Base-by-base conservation (phyloP, 2,329 filamentous ascomycete species). In the Proliferodiscus dingleyae region DNA sequence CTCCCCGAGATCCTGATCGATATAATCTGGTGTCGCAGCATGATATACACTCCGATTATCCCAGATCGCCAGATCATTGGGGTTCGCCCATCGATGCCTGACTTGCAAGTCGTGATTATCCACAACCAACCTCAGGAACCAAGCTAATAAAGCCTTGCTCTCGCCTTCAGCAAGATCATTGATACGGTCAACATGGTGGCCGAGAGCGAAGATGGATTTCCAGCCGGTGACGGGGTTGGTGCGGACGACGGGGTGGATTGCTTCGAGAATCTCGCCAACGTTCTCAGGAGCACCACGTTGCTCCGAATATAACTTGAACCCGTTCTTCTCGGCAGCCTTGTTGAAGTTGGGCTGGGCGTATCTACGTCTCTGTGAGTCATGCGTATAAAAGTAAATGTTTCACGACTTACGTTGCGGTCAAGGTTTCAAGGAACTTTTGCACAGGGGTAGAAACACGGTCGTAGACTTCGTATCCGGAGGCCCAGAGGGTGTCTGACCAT, bases 401-500 rank as follows among this genome's bases (percentile, higher is more conserved):
- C 26, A 52, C 41, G 39, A 49, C 26, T 32, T 55, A 51, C 2
- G 51, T 53, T 22, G 53, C 53, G 1, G 51, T 55, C 8, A 55
- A 37, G 6, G 40, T 29, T 15, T 83, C 78, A 26, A 82, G 68
- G 60, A 82, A 81, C 7, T 21, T 66, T 48, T 77, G 77, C 41
- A 76, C 75, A 0, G 75, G 67, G 2, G 67, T 64, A 2, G 75
- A 80, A 45, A 86, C 70, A 15, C 78, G 73, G 55, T 86, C 81
- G 57, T 83, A 85, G 9, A 83, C 64, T 54, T 85, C 80, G 57
- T 84, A 84, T 1, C 79, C 80, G 1, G 77, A 81, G 0, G 81
- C 81, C 80, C 81, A 85, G 5, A 85, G 71, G 0, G 82, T 84
- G 61, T 77, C 72, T 72, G 24, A 68, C 28, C 21, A 15, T 28